Evolutionary conservation across 2,329 filamentous ascomycete genomes (phyloP).

Genomic region (Pseudonectria foliicola): DNA sequence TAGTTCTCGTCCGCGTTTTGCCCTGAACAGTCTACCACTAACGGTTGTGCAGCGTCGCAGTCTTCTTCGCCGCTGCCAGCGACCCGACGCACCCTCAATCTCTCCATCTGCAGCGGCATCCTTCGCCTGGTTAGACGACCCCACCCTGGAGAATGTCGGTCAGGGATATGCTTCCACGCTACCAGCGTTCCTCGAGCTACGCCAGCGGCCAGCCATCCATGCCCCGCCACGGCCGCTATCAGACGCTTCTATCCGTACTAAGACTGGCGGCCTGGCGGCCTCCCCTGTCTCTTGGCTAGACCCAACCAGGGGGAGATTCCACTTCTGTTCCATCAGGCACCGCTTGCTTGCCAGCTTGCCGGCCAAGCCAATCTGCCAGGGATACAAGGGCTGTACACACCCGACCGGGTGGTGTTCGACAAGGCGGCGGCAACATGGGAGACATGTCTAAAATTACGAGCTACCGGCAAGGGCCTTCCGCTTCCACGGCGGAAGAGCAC

Average conservation of each 20-base stretch:
- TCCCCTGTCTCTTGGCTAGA: conserved; percentile 10
- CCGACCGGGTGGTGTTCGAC: conserved; percentile 15
- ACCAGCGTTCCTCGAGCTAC: conserved; percentile 1
- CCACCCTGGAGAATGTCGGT: conserved; percentile 24
- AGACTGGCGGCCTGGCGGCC: conserved; percentile 13
- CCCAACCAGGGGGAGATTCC: conserved; percentile 8
- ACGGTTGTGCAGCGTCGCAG: conserved; percentile 16
- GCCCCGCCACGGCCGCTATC: conserved; percentile 13
- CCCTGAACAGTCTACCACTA: no score
- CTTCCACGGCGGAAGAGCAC: conserved; percentile 23
- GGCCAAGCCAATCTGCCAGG: no score
- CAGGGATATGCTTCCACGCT: conserved; percentile 23
- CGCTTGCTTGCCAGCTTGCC: conserved; percentile 9
- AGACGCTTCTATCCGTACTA: conserved; percentile 13
- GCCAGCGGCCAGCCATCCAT: no score
- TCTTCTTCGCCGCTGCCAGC: conserved; percentile 13
- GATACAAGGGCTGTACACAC: conserved; percentile 10
- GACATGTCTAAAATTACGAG: conserved; percentile 10
- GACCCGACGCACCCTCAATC: conserved; percentile 23
- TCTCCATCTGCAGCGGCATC: conserved; percentile 24
- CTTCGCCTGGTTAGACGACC: conserved; percentile 19
- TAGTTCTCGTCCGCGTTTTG: no score
- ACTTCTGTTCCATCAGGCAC: conserved; percentile 17
- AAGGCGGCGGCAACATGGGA: conserved; percentile 10
- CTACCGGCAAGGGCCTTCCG: conserved; percentile 24